Evolutionary conservation across 257 asterid species (phyloP).

Genomic region (Jacaranda mimosifolia): DNA sequence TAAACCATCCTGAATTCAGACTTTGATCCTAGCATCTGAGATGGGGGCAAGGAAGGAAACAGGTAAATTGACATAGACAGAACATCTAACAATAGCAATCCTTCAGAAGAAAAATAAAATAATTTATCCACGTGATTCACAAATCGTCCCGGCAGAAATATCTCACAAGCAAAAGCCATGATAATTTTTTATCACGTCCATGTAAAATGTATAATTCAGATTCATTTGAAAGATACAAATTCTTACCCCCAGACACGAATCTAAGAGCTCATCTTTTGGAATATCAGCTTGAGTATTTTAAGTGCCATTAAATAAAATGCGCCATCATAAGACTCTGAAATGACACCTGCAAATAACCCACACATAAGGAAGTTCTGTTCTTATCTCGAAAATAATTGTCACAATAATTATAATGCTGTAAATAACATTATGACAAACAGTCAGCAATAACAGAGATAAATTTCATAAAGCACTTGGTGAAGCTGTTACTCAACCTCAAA

Average conservation of each 20-base stretch:
- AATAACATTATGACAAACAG: background rate
- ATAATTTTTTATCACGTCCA: background rate
- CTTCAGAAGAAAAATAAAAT: background rate
- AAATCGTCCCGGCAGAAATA: constrained; percentile 7
- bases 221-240: constrained; percentile 16
- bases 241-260: background rate
- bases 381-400: background rate
- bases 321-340: constrained; percentile 52
- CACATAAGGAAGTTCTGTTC: constrained; percentile 8
- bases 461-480: background rate
- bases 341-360: constrained; percentile 59
- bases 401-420: background rate
- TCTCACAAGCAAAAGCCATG: constrained; percentile 1
- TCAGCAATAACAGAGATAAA: background rate
- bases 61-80: background rate
- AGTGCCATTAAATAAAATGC: background rate
- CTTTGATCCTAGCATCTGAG: background rate
- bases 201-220: background rate
- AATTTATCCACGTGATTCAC: constrained; percentile 11
- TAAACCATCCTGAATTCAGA: background rate
- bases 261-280: background rate
- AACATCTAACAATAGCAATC: background rate
- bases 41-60: background rate
- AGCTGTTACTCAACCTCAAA: background rate
- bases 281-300: background rate